Percentiles rank a stretch among this genome's conserved stretches.
These are phyloP conservation scores for Stemphylium lycopersici DNA, from an alignment of 2,329 filamentous ascomycete genomes.

Conservation along the genomic window DNA sequence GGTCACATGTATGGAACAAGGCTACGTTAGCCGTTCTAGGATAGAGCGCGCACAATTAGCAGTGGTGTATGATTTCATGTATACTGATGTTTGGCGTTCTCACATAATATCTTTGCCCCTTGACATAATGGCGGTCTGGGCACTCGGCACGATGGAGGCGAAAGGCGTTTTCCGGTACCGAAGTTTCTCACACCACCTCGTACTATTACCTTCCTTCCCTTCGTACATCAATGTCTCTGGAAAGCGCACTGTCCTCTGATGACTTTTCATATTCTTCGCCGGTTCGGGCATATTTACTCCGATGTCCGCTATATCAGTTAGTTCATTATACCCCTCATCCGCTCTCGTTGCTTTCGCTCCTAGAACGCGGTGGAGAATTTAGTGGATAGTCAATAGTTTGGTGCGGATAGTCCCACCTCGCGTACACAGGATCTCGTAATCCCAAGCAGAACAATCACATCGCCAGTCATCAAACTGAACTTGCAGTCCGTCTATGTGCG, in stretches of 20 bases:
- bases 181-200: constrained; percentile 6
- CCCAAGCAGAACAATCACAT: neutral
- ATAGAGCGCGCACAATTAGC: constrained; percentile 14
- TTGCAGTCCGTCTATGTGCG: neutral
- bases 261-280: neutral
- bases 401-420: constrained; percentile 5
- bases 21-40: constrained; percentile 11
- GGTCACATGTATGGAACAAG: constrained; percentile 4
- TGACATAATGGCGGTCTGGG: constrained; percentile 15
- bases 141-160: constrained; percentile 17
- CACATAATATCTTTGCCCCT: constrained; percentile 13
- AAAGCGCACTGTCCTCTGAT: constrained; percentile 1
- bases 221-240: constrained; percentile 4
- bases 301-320: constrained; percentile 3
- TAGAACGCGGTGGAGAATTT: constrained; percentile 13
- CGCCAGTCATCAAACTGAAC: neutral
- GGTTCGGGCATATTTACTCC: neutral
- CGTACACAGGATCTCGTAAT: constrained; percentile 4
- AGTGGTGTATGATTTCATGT: constrained; percentile 23
- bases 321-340: constrained; percentile 15
- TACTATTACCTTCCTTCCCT: neutral
- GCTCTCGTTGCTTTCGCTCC: constrained; percentile 10
- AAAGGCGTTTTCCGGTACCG: constrained; percentile 5
- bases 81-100: constrained; percentile 23
- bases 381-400: constrained; percentile 10